These are phyloP conservation scores for Colletotrichum euphorbiae DNA, from an alignment of 2,329 filamentous ascomycete genomes.

Conservation along the genomic window DNA sequence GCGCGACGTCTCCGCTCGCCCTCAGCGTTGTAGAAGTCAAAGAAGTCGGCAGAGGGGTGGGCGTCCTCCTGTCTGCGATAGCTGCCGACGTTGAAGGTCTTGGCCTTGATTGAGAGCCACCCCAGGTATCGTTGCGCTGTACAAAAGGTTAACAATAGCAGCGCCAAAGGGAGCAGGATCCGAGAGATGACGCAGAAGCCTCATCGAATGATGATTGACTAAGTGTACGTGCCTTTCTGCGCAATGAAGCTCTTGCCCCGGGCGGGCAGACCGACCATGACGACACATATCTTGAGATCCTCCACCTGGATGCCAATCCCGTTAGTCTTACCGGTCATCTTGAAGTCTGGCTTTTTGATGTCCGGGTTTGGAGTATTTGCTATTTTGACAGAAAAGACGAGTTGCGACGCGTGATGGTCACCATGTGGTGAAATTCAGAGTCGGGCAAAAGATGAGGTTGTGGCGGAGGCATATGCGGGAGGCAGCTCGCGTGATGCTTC, in stretches of 20 bases:
- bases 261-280: slow-evolving; percentile 97
- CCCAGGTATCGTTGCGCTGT: slow-evolving; percentile 91
- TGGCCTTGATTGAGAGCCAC: slow-evolving; percentile 94
- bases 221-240: slow-evolving; percentile 78
- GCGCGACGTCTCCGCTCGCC: slow-evolving; percentile 89
- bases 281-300: slow-evolving; percentile 95
- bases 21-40: slow-evolving; percentile 89
- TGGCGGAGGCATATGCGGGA: slow-evolving; percentile 8
- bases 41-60: slow-evolving; percentile 93
- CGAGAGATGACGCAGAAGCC: neutral
- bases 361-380: neutral
- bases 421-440: slow-evolving; percentile 28
- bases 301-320: slow-evolving; percentile 87
- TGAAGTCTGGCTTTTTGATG: slow-evolving; percentile 35
- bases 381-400: slow-evolving; percentile 28
- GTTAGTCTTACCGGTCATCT: slow-evolving; percentile 66
- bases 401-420: neutral
- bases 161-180: no score
- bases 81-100: slow-evolving; percentile 97
- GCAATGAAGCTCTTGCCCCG: slow-evolving; percentile 98
- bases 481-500: slow-evolving; percentile 39
- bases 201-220: neutral
- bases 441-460: slow-evolving; percentile 11
- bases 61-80: slow-evolving; percentile 92
- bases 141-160: neutral